Evolutionary conservation across 2,329 filamentous ascomycete genomes (phyloP).

Genomic region (Bretziella fagacearum): DNA sequence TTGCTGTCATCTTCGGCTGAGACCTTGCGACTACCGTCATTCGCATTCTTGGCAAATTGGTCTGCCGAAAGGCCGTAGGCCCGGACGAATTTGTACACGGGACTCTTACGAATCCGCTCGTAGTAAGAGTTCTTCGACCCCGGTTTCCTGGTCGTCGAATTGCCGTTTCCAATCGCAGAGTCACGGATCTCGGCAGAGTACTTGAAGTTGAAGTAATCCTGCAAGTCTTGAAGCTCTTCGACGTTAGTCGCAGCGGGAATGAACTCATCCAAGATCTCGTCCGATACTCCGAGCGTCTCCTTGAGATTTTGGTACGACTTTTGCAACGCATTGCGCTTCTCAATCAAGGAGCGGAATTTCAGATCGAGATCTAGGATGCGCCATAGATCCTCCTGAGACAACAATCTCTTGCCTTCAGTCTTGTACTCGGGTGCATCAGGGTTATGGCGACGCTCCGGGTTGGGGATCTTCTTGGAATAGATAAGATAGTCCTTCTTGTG

Average conservation of each 20-base stretch:
- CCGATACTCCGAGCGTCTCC: constrained; percentile 41
- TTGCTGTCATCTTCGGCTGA: constrained; percentile 71
- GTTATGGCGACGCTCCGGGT: constrained; percentile 44
- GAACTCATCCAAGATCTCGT: constrained; percentile 66
- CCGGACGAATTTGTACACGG: constrained; percentile 65
- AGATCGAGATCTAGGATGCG: constrained; percentile 86
- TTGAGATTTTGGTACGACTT: constrained; percentile 61
- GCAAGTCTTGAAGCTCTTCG: constrained; percentile 90
- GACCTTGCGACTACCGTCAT: constrained; percentile 59
- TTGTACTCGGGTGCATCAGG: constrained; percentile 55
- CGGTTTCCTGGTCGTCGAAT: constrained; percentile 58
- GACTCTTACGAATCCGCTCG: constrained; percentile 68
- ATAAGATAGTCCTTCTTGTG: constrained; percentile 97
- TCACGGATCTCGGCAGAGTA: constrained; percentile 77
- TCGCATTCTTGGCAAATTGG: constrained; percentile 70
- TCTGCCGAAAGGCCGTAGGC: constrained; percentile 85
- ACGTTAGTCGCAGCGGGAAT: constrained; percentile 65
- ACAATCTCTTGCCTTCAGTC: constrained; percentile 66
- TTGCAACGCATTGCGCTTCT: constrained; percentile 76
- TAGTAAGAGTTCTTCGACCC: constrained; percentile 66
- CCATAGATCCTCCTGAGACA: constrained; percentile 90
- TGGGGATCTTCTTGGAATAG: constrained; percentile 56
- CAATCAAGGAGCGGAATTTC: constrained; percentile 81
- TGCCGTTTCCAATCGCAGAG: constrained; percentile 43
- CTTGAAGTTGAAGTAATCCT: constrained; percentile 92